Base-by-base conservation (phyloP, 176 grass and related monocot species). In the Secale cereale region DNA sequence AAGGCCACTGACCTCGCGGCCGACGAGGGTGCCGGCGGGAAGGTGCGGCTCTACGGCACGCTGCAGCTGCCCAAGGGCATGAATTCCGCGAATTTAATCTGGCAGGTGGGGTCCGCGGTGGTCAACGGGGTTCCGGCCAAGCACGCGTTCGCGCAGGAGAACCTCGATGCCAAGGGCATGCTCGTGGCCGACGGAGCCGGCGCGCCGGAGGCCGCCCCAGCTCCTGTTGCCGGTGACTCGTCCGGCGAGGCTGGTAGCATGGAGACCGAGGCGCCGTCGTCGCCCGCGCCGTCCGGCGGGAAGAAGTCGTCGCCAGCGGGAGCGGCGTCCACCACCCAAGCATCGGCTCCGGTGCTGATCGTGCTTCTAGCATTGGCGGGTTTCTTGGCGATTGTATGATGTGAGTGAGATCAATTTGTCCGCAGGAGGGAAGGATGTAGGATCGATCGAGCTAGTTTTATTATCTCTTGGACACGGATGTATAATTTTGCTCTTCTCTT, bases 71-170 rank as follows among this genome's bases (percentile, higher is more conserved):
- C 37, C 2, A 71, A 41, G 10, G 83, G 83, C 2, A 31, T 68
- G 27, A 23, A 78, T n/a, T 52, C 14, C 23, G 77, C 94, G 43
- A 98, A 94, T 76, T 90, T 92, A 63, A 89, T 98, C 83, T 98
- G 92, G 91, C 91, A 98, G 87, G 91, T 93, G 7, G 89, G 91
- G 0, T 74, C 91, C 4, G 26, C 40, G 22, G 85, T 98, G 27
- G 35, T 28, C 22, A 25, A 30, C 11, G 88, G 91, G 3, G 81
- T 61, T 56, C 96, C 93, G 6, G 76, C 2, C 14, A 76, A 87
- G 75, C 96, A 95, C 74, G 85, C 79, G 6, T 90, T 95, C 33
- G 64, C 0, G 0, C 4, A 59, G 32, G 89, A 81, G 4, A 98
- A 95, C 78, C 45, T 95, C 8, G 8, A 10, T 0, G 69, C 92